phyloP scores from a whole-genome alignment of 805 yeast genomes.

The Kodamaea leandrae region DNA sequence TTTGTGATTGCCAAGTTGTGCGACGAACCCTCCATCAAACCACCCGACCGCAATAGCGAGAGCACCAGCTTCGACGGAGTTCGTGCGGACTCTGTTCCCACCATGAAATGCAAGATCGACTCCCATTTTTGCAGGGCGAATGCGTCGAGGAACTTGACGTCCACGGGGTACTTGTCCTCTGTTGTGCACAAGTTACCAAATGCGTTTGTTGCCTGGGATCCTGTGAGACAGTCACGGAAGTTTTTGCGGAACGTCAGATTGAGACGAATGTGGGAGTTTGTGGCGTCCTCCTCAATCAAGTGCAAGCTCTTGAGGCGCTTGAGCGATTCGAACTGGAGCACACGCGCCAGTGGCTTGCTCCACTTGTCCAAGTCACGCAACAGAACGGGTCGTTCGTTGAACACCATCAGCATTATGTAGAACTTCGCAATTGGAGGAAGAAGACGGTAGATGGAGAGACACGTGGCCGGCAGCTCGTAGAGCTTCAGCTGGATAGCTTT shows the following conservation, averaged over 20 bases:
- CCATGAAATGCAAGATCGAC: slow-evolving; percentile 93
- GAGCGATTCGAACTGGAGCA: slow-evolving; percentile 70
- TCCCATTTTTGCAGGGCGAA: slow-evolving; percentile 94
- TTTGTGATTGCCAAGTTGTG: slow-evolving; percentile 69
- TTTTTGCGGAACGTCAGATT: slow-evolving; percentile 74
- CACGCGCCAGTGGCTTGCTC: slow-evolving; percentile 61
- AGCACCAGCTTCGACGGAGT: slow-evolving; percentile 83
- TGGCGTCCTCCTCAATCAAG: slow-evolving; percentile 60
- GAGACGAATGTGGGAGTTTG: slow-evolving; percentile 48
- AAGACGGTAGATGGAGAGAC: slow-evolving; percentile 86
- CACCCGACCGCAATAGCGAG: slow-evolving; percentile 71
- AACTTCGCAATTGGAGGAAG: slow-evolving; percentile 88
- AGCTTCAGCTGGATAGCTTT: slow-evolving; percentile 79
- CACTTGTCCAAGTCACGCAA: slow-evolving; percentile 68
- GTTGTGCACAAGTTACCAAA: slow-evolving; percentile 70
- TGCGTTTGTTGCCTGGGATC: slow-evolving; percentile 62
- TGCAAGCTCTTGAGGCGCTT: slow-evolving; percentile 75
- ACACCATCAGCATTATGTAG: slow-evolving; percentile 82
- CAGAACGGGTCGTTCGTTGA: slow-evolving; percentile 70
- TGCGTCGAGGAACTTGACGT: slow-evolving; percentile 63
- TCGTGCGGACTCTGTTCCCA: slow-evolving; percentile 74
- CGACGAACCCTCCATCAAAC: slow-evolving; percentile 73
- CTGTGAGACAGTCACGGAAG: slow-evolving; percentile 81
- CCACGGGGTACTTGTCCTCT: slow-evolving; percentile 55
- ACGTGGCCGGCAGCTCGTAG: slow-evolving; percentile 84